phyloP scores from a whole-genome alignment of 2,329 filamentous ascomycete species.

The Trichophyton schoenleinii region DNA sequence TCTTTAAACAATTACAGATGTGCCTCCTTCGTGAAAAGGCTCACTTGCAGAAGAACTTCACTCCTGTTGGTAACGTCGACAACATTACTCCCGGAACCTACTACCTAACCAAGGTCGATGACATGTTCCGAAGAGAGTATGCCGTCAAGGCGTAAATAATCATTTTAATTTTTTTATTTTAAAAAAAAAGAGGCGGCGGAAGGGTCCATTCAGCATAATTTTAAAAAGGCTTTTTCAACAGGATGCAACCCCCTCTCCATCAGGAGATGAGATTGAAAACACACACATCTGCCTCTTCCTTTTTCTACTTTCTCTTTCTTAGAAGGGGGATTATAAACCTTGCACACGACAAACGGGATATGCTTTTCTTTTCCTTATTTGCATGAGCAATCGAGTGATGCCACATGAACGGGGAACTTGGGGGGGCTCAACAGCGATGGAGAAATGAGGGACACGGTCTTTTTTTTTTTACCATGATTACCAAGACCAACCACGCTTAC shows the following conservation, averaged over 20 bases:
- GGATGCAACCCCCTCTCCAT: not conserved
- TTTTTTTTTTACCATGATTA: not conserved
- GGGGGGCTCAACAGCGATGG: not conserved
- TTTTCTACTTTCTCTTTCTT: not conserved
- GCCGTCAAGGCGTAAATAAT: constrained; percentile 46
- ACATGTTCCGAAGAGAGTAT: constrained; percentile 77
- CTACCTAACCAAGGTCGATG: constrained; percentile 68
- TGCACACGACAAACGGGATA: not conserved
- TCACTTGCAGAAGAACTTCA: constrained; percentile 69
- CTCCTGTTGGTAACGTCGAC: constrained; percentile 52
- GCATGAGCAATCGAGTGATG: not conserved
- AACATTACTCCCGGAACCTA: constrained; percentile 57
- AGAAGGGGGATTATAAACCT: constrained; percentile 1
- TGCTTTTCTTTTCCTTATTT: not conserved
- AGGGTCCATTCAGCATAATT: too few relatives aligned
- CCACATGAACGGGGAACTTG: not conserved
- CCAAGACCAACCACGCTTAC: not conserved
- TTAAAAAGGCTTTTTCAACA: not conserved
- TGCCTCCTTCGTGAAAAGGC: constrained; percentile 71
- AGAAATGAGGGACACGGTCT: not conserved
- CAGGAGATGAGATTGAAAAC: not conserved
- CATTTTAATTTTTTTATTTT: too few relatives aligned
- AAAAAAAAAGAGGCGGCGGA: too few relatives aligned
- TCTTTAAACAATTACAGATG: constrained; percentile 41
- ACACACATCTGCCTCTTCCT: not conserved